Evolutionary conservation across 1,284 basidiomycete species (phyloP), one percentile per base, ranked within the genome.

Genomic region (Butyriboletus appendiculatus): DNA sequence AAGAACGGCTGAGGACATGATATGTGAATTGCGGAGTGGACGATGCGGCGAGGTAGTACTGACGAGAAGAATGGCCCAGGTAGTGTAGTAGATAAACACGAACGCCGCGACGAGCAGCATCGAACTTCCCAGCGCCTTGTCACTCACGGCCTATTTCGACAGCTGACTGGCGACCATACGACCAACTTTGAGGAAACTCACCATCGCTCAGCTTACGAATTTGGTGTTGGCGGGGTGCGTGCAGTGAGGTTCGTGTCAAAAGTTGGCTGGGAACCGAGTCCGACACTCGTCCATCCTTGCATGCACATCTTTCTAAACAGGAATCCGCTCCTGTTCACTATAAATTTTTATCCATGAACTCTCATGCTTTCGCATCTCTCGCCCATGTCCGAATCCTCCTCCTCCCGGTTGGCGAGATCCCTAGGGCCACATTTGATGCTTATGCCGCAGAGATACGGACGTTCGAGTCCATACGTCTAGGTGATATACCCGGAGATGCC

Each of bases 61-160:
- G 63, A 95, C 95, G 50, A 95, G 80, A 39, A 97, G 75, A 46
- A 97, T 78, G 9, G 94, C 88, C 94, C 95, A 97, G 40, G 81
- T 80, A 5, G 94, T 95, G 73, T 97, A 98, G 72, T 97, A 97
- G 20, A 81, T 74, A 74, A 96, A 96, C 42, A 92, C 84, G 52
- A 85, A 73, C 5, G 82, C 81, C 30, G 93, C 90, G 58, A 82
- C 78, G 60, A 90, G 75, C 66, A 97, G 84, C 89, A 96, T 91
- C 28, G 76, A 65, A 45, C 87, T 84, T 52, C 94, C 94, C 20
- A 94, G 75, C 44, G 81, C 74, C 75, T 90, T 94, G 73, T 96
- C 94, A 58, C 86, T 92, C 55, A 82, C 70, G 32, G 84, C 87
- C 94, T 96, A 63, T 37, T 24, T 45, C 32, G 49, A 59, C 58